Evolutionary conservation across 192 early-diverging fungal genomes (phyloP), one percentile per base, ranked within the genome.

Genomic region (Coemansia nantahalensis): DNA sequence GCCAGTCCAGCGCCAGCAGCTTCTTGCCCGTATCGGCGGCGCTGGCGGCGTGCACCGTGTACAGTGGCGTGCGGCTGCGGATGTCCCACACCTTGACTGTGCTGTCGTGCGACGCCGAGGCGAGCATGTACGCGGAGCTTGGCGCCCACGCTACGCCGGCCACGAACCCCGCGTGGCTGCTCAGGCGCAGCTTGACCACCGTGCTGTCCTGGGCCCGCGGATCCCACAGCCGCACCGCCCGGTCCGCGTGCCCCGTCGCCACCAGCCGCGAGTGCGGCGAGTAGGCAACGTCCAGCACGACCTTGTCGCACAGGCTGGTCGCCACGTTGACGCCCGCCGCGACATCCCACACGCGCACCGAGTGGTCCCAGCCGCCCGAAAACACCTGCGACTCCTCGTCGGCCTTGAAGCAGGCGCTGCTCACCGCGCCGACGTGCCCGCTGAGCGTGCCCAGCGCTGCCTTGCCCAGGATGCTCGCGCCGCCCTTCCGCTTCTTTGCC

Each of bases 1-100:
- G 62, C 70, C 70, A 74, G 59, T 74, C 70, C 22, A 74, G 58
- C 36, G 63, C 70, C 50, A 74, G 55, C 44, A 74, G 70, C 63
- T 74, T 74, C 70, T 74, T 74, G 33, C 54, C 62, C 43, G 54
- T 59, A 54, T 74, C 70, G 21, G 54, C 48, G 26, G 41, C 63
- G 51, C 32, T 44, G 16, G 70, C 51, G 12, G 70, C 58, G 24
- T 51, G 43, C 32, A 95, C 60, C 5, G 88, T 86, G 66, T 94
- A 94, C 55, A 95, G 61, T 26, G 91, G 83, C 28, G 83, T 86
- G 50, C 84, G 87, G 65, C 86, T 89, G 50, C 96, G 85, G 19
- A 97, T 87, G 68, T 98, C 96, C 94, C 94, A 97, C 19, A 98
- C 82, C 60, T 88, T 87, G 48, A 96, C 65, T 7, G 88, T 79